These are phyloP conservation scores for Magnolia sinica DNA, from an alignment of 164 flowering plant genomes.

Conservation along the genomic window DNA sequence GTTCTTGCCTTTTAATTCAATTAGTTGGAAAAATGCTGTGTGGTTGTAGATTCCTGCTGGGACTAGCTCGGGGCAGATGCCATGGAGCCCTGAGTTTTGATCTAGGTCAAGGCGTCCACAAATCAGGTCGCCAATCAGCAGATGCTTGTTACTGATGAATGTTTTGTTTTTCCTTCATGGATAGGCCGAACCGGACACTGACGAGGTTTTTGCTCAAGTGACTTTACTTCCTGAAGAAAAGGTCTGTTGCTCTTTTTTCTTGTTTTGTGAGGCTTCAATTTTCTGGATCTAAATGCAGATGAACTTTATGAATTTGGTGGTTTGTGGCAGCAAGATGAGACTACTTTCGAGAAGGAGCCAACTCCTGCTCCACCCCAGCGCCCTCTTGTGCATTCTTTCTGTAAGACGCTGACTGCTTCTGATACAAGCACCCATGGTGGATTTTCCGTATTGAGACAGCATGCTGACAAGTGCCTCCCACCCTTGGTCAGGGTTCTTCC, in stretches of 20 bases:
- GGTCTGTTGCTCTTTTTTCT: slow-evolving; percentile 32
- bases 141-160: slow-evolving; percentile 13
- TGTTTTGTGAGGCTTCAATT: not conserved
- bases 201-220: slow-evolving; percentile 89
- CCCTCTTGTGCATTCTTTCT: slow-evolving; percentile 86
- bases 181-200: slow-evolving; percentile 90
- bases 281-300: not conserved
- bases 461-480: slow-evolving; percentile 97
- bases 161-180: not conserved
- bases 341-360: slow-evolving; percentile 48
- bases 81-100: not conserved
- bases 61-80: slow-evolving; percentile 51
- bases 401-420: slow-evolving; percentile 88
- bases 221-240: slow-evolving; percentile 69
- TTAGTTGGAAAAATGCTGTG: not conserved
- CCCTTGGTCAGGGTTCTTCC: slow-evolving; percentile 53
- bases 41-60: slow-evolving; percentile 80
- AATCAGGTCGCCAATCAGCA: slow-evolving; percentile 70
- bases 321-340: slow-evolving; percentile 74
- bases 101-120: slow-evolving; percentile 79
- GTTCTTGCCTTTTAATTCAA: not conserved
- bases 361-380: slow-evolving; percentile 49
- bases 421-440: slow-evolving; percentile 99
- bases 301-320: not conserved
- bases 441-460: slow-evolving; percentile 89